Percentiles rank a stretch among this genome's conserved stretches.
Conservation (phyloP, 1,284 basidiomycete genomes). For the Cutaneotrichosporon sp. region DNA sequence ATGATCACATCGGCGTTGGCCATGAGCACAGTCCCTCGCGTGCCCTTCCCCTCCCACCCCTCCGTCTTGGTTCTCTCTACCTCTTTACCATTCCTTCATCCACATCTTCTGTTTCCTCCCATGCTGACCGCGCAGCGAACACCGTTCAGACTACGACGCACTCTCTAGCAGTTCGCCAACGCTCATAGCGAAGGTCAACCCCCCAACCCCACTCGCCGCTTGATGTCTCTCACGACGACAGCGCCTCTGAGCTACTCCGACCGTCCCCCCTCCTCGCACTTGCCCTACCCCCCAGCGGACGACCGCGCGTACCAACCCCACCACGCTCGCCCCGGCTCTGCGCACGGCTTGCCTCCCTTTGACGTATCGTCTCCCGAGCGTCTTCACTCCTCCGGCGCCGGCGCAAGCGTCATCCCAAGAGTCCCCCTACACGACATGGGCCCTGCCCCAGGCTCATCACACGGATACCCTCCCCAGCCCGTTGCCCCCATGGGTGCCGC, state of each 20-base stretch:
- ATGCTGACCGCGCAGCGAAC: slow-evolving; percentile 3
- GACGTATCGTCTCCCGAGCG: slow-evolving; percentile 31
- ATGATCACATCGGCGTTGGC: not conserved
- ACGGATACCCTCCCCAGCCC: slow-evolving; percentile 42
- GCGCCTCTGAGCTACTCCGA: slow-evolving; percentile 22
- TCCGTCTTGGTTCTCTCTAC: not conserved
- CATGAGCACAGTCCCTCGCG: not conserved
- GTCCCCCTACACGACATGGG: slow-evolving; percentile 30
- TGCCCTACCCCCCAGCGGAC: slow-evolving; percentile 30
- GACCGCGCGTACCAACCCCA: slow-evolving; percentile 31
- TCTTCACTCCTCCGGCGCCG: slow-evolving; percentile 36
- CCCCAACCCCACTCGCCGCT: slow-evolving; percentile 2
- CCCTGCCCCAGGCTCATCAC: slow-evolving; percentile 39
- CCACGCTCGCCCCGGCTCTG: slow-evolving; percentile 37
- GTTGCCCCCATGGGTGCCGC: slow-evolving; percentile 41
- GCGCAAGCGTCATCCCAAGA: slow-evolving; percentile 26
- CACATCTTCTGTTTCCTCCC: not conserved
- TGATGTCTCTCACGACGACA: slow-evolving; percentile 28
- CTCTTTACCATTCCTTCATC: not conserved
- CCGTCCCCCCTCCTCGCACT: slow-evolving; percentile 17
- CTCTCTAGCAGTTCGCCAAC: not conserved
- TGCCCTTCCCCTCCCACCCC: not conserved
- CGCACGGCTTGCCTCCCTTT: slow-evolving; percentile 34
- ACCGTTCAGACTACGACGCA: not conserved
- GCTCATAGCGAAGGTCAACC: not conserved